Conservation (phyloP, 2,329 filamentous ascomycete genomes). For the Phialophora verrucosa region DNA sequence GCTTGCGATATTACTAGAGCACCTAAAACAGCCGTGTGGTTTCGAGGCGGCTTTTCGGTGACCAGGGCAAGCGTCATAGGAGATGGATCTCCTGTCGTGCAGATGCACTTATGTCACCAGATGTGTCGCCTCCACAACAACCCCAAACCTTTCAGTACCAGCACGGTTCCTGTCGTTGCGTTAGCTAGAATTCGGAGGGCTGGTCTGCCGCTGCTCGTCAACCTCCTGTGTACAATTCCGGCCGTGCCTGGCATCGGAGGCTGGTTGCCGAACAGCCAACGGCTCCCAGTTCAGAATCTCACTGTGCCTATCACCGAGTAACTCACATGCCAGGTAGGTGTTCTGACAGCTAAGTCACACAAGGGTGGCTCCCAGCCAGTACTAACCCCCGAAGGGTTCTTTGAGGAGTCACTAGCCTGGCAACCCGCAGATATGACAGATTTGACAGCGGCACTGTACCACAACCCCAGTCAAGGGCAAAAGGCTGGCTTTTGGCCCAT, state of each 20-base stretch:
- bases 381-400: constrained; percentile 23
- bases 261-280: constrained; percentile 11
- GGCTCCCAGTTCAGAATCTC: neutral
- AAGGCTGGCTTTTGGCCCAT: neutral
- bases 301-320: neutral
- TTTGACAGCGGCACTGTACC: constrained; percentile 37
- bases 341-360: constrained; percentile 16
- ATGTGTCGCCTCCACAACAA: constrained; percentile 12
- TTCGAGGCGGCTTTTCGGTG: neutral
- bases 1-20: neutral
- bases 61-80: neutral
- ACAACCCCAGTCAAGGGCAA: constrained; percentile 11
- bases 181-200: neutral
- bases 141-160: constrained; percentile 1
- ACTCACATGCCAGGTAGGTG: neutral
- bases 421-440: constrained; percentile 37
- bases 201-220: neutral
- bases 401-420: constrained; percentile 26
- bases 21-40: neutral
- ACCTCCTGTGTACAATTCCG: neutral
- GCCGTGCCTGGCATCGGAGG: constrained; percentile 21
- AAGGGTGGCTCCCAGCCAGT: constrained; percentile 18
- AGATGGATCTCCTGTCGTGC: constrained; percentile 8
- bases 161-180: neutral
- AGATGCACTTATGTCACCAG: constrained; percentile 12